Conservation (phyloP, 2,329 filamentous ascomycete genomes). For the Colletotrichum cordylinicola region DNA sequence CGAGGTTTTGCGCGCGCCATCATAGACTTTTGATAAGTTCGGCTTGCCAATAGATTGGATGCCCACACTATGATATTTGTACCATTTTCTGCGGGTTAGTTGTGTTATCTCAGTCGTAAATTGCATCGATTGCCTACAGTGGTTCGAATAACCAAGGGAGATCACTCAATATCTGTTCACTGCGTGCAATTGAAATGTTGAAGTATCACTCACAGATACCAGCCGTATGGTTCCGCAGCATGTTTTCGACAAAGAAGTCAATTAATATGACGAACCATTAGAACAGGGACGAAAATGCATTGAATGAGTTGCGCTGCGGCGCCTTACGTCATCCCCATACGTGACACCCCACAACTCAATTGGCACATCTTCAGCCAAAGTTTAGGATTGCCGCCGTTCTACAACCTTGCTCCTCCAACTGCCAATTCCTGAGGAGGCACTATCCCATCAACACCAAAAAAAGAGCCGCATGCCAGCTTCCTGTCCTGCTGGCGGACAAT, state of each 20-base stretch:
- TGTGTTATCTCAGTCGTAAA: not conserved
- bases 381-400: not conserved
- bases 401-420: not conserved
- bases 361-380: not conserved
- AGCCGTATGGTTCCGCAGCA: too few species aligned
- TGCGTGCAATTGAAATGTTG: not conserved
- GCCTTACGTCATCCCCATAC: not conserved
- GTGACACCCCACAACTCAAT: not conserved
- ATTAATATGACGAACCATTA: not conserved
- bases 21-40: not conserved
- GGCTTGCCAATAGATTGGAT: slow-evolving; percentile 8
- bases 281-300: not conserved
- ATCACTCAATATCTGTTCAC: not conserved
- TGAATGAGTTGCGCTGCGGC: not conserved
- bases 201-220: too few species aligned
- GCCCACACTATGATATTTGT: not conserved
- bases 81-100: not conserved
- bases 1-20: slow-evolving; percentile 8
- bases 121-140: not conserved
- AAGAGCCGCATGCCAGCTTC: not conserved
- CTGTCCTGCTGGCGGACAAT: not conserved
- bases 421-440: not conserved
- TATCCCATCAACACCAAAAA: not conserved
- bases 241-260: not conserved
- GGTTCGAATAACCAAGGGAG: not conserved